Evolutionary conservation across 306 rosid species (phyloP).

Genomic region (Rosa multiflora): DNA sequence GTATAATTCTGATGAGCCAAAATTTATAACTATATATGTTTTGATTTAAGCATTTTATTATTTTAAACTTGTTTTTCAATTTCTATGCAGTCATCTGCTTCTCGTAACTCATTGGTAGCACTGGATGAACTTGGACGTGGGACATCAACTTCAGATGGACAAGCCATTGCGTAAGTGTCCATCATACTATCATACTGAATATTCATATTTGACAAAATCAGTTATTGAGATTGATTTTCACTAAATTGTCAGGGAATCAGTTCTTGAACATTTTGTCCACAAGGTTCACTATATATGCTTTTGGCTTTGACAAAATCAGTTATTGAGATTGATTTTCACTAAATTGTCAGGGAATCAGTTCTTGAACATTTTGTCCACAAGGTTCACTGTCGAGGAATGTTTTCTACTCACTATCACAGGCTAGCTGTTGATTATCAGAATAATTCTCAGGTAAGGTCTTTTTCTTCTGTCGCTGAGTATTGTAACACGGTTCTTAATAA

Average conservation of each 20-base stretch:
- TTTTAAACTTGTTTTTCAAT: slow-evolving; percentile 20
- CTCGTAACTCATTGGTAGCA: slow-evolving; percentile 74
- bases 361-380: slow-evolving; percentile 77
- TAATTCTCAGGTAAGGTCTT: slow-evolving; percentile 56
- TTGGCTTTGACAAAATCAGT: slow-evolving; percentile 19
- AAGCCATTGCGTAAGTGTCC: slow-evolving; percentile 89
- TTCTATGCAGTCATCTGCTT: slow-evolving; percentile 72
- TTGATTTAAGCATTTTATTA: slow-evolving; percentile 11
- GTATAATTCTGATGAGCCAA: neutral
- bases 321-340: slow-evolving; percentile 19
- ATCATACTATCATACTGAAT: slow-evolving; percentile 15
- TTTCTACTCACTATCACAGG: slow-evolving; percentile 92
- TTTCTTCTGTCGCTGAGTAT: slow-evolving; percentile 13
- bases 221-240: slow-evolving; percentile 18
- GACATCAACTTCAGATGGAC: slow-evolving; percentile 97
- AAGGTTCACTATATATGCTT: slow-evolving; percentile 41
- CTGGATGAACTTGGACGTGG: slow-evolving; percentile 99
- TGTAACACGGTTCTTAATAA: slow-evolving; percentile 3
- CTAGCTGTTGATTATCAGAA: slow-evolving; percentile 62
- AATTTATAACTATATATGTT: neutral
- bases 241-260: slow-evolving; percentile 62
- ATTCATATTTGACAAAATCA: slow-evolving; percentile 10
- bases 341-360: slow-evolving; percentile 67
- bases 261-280: slow-evolving; percentile 79
- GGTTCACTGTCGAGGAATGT: slow-evolving; percentile 84